Evolutionary conservation across 805 yeast species (phyloP), one percentile per base, ranked within the genome.

Genomic region (Myxozyma lipomycoides): DNA sequence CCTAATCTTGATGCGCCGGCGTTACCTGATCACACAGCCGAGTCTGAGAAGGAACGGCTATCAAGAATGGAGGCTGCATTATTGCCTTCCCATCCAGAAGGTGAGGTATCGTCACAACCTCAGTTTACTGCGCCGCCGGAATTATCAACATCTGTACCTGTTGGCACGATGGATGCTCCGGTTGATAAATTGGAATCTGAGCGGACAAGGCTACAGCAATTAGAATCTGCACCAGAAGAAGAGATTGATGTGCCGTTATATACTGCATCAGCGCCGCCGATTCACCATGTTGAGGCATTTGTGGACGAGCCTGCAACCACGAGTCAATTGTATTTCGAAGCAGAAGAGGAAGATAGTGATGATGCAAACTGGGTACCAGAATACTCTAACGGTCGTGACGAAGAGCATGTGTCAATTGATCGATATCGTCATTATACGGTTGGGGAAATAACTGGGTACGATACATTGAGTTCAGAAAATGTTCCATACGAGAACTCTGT

Each of bases 41-140:
- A 45, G 40, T 64, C 80, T 0, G 91, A 84, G 52, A 84, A 84
- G 63, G 83, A 82, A 53, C 61, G 74, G 15, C 64, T 82, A 59
- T 68, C 73, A 50, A 66, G 73, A 3, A 73, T 73, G 43, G 90
- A 83, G 62, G 74, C 76, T 41, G 76, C 84, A 3, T 68, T 84
- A 38, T 61, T 83, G 21, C 90, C 91, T 0, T 81, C 87, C 1
- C 83, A 71, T 36, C 81, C 81, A 0, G 52, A 51, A 12, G 36
- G 7, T 5, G 15, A 45, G 26, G 17, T 38, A 10, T 21, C 39
- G 4, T 28, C 51, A 3, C 15, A 23, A 7, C 17, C 24, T 9
- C 23, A 10, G 23, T 26, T 42, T n/a, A 6, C 26, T 15, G 36
- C 32, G 7, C 32, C 32, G 7, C 32, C 32, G 32, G 12, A 9